Evolutionary conservation across 73 alveolate species (phyloP), one percentile per base, ranked within the genome.

Genomic region (Diophrys sp.): DNA sequence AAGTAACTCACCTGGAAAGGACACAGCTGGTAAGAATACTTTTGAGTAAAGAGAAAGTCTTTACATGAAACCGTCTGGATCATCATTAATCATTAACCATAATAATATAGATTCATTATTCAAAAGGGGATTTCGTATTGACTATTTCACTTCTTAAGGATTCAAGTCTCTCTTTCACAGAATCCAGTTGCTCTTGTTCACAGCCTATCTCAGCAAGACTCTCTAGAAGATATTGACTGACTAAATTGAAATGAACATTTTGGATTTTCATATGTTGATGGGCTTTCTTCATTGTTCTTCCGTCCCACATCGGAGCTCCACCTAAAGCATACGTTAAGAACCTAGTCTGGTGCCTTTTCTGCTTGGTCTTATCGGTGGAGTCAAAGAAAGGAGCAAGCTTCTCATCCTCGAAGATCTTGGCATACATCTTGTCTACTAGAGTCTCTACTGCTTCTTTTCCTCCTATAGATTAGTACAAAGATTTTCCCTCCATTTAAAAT

Each of bases 201-300:
- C 5, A 5, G n/a, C 74, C 75, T 30, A 80, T 33, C 33, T 80
- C 89, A 2, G 26, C 32, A 23, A 80, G 56, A 26, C 83, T 73
- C 14, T 81, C n/a, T 34, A 75, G 55, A 14, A 80, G 33, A 55
- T 80, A 83, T 1, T 57, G 66, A 23, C 44, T 54, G 29, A 77
- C 66, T 27, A 23, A 27, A 29, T 80, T 83, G 30, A 80, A 80
- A 25, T 80, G 72, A 5, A 26, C 14, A 23, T 75, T 29, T 11
- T 71, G 57, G n/a, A 80, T 30, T 14, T 83, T 74, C 27, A 71
- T 32, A 8, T 74, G 73, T 55, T 80, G 23, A 44, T 80, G 89
- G 5, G 89, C 81, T 30, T 80, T 74, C 33, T 77, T 73, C 89
- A 80, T 80, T 26, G 83, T 57, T 31, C 73, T 80, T 8, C 89